A percentile compares a stretch with the other conserved stretches of the same genome.
Evolutionary conservation across 768 basidiomycete genomes (phyloP).

Genomic region (Tricholoma sp.): DNA sequence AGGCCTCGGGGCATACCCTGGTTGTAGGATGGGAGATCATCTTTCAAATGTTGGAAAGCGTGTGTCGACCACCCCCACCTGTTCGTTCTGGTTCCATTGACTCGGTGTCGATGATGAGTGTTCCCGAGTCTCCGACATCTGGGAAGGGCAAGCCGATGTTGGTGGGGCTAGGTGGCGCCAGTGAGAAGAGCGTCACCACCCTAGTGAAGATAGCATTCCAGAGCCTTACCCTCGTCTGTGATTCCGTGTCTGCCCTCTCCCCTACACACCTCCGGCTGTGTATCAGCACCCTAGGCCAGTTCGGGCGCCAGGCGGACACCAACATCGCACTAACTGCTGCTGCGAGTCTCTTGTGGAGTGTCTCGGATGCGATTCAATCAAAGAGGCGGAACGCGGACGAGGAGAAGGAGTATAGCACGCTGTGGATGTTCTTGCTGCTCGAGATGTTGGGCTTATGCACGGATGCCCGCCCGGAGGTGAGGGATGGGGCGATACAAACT

Average conservation of each 20-base stretch:
- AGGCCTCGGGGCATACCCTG: constrained; percentile 87
- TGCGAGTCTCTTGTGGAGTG: constrained; percentile 90
- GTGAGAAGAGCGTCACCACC: constrained; percentile 64
- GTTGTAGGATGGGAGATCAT: constrained; percentile 92
- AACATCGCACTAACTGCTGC: constrained; percentile 95
- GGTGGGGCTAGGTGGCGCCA: constrained; percentile 50
- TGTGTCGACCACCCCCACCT: constrained; percentile 58
- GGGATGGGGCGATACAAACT: constrained; percentile 93
- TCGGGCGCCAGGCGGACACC: constrained; percentile 89
- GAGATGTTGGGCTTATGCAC: constrained; percentile 81
- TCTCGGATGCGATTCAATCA: constrained; percentile 91
- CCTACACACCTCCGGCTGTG: constrained; percentile 80
- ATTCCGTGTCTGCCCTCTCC: constrained; percentile 80
- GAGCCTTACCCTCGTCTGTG: constrained; percentile 89
- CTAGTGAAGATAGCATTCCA: constrained; percentile 93
- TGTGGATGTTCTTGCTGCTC: constrained; percentile 92
- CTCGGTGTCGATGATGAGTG: constrained; percentile 32
- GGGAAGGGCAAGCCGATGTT: constrained; percentile 35
- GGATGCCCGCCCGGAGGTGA: constrained; percentile 81
- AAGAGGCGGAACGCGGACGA: constrained; percentile 62
- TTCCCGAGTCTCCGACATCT: constrained; percentile 32
- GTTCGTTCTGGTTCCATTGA: constrained; percentile 32
- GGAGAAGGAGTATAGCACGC: constrained; percentile 69
- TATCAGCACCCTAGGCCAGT: constrained; percentile 86
- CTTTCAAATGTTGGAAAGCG: constrained; percentile 87